Base-by-base conservation (phyloP, 2,329 filamentous ascomycete genomes). In the Claviceps cyperi region DNA sequence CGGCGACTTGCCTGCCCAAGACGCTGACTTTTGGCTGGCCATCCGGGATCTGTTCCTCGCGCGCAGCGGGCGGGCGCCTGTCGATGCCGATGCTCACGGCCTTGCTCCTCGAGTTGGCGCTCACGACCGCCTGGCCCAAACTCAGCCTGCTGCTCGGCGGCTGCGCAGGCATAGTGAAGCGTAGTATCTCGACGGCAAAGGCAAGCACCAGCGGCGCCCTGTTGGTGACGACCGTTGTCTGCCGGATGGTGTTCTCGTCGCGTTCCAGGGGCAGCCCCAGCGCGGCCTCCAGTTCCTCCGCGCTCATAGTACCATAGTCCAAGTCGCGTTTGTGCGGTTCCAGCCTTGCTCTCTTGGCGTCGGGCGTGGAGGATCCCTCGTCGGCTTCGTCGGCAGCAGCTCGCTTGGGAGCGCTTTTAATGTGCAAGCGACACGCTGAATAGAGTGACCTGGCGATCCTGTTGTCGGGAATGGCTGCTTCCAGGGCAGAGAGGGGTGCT, bases 101-200 rank as follows among this genome's bases (percentile, higher is more conserved):
- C 65, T 90, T 90, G 37, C 78, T 80, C 55, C 81, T 77, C 53
- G 84, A 88, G 60, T 91, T 92, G 28, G 81, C 80, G 61, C 86
- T 90, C 15, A 94, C 85, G 1, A 92, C 81, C 0, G 86, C 87
- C 64, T 94, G 88, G 0, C 83, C 86, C 19, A 95, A 69, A 60
- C 87, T 94, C 19, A 94, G 69, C 45, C 86, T 75, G 61, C 86
- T 91, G n/a, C 86, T 92, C 3, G 83, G 72, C 3, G 88, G 88
- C 62, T 95, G 89, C 56, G 86, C 82, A 0, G 88, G 85, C 83
- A 90, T 91, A 0, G 86, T 94, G 60, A 84, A 81, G 44, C 84
- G 82, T 45, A 94, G 63, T 46, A 91, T 62, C 52, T 80, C 77
- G 14, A 88, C 77, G 1, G 84, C 81, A 64, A 94, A 94, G 0